A percentile compares a stretch with the other conserved stretches of the same genome.
phyloP scores from a whole-genome alignment of 306 rosid species.

The Cercis canadensis region DNA sequence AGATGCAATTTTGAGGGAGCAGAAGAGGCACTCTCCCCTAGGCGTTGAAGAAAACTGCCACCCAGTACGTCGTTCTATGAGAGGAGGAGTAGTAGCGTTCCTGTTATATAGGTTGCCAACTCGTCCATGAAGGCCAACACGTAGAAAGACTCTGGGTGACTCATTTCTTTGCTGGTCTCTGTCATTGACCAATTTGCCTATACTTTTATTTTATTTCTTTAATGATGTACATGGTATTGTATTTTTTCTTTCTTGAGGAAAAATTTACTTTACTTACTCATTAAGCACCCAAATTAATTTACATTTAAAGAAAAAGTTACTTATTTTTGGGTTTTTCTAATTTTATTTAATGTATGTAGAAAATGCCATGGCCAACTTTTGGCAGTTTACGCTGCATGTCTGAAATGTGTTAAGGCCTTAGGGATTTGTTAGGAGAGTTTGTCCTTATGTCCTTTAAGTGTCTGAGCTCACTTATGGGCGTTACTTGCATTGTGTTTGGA shows the following conservation, averaged over 20 bases:
- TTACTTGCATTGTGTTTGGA: too few species aligned
- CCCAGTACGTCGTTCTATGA: constrained; percentile 2
- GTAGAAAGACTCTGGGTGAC: constrained; percentile 23
- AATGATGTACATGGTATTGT: too few species aligned
- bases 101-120: constrained; percentile 31
- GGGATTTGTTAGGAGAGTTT: too few species aligned
- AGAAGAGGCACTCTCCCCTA: constrained; percentile 28
- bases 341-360: background rate
- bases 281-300: constrained; percentile 9
- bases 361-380: background rate
- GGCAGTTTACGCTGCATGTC: constrained; percentile 12
- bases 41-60: constrained; percentile 3
- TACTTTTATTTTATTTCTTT: too few species aligned
- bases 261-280: background rate
- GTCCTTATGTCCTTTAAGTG: too few species aligned
- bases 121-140: constrained; percentile 47
- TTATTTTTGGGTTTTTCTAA: background rate
- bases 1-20: background rate
- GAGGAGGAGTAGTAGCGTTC: background rate
- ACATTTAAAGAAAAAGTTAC: background rate
- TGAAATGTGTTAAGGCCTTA: constrained; percentile 12
- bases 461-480: too few species aligned
- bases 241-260: too few species aligned
- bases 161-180: background rate
- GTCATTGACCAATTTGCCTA: background rate